Conservation (phyloP, 139 green algal genomes). For the Micractinium conductrix region DNA sequence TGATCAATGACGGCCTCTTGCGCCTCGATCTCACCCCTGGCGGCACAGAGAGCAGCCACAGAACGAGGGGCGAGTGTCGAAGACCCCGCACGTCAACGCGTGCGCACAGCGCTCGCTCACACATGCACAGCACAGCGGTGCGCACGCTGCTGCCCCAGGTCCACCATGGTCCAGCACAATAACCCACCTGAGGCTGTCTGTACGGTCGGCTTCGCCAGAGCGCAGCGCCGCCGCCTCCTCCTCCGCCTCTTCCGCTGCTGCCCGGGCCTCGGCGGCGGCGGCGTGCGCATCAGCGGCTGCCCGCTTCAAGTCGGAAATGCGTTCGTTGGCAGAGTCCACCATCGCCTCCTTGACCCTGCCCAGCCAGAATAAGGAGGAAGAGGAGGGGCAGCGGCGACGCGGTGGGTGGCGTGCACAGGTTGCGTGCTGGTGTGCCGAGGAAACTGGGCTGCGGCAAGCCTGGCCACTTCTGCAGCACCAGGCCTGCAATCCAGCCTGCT, state of each 20-base stretch:
- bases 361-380: too few relatives aligned
- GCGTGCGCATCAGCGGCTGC: conserved; percentile 53
- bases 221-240: conserved; percentile 42
- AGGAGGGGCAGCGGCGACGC: not conserved
- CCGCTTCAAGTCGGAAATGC: conserved; percentile 63
- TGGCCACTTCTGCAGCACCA: too few relatives aligned
- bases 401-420: not conserved
- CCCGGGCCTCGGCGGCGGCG: conserved; percentile 53
- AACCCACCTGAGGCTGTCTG: conserved; percentile 11
- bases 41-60: too few relatives aligned
- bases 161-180: not conserved
- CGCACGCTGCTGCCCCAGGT: too few relatives aligned
- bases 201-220: conserved; percentile 33
- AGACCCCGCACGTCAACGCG: too few relatives aligned
- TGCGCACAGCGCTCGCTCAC: too few relatives aligned
- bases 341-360: conserved; percentile 75
- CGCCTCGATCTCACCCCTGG: conserved; percentile 48
- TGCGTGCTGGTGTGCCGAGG: too few relatives aligned
- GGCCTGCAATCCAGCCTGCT: too few relatives aligned
- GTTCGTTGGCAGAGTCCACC: conserved; percentile 77
- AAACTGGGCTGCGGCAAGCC: too few relatives aligned
- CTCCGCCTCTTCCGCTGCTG: conserved; percentile 54
- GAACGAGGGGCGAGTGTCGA: too few relatives aligned
- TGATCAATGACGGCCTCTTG: conserved; percentile 42
- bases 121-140: too few relatives aligned